Evolutionary conservation across 2,329 filamentous ascomycete species (phyloP).

Genomic region (Akanthomyces muscarius): DNA sequence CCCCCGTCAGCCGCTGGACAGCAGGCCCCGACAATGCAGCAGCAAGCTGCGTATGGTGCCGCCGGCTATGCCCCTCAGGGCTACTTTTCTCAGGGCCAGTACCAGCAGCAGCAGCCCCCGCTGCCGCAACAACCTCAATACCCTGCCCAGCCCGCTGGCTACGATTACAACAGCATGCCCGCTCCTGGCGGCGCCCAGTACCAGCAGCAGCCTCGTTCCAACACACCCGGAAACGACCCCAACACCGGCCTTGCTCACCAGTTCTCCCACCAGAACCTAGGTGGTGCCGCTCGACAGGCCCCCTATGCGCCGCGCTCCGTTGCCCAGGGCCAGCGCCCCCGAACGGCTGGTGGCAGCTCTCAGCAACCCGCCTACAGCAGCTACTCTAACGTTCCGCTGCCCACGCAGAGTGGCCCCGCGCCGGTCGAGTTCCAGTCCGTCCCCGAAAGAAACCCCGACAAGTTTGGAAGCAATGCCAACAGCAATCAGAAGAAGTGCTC

Average conservation of each 20-base stretch:
- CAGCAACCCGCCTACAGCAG: slow-evolving; percentile 60
- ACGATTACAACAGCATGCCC: slow-evolving; percentile 51
- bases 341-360: slow-evolving; percentile 70
- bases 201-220: slow-evolving; percentile 48
- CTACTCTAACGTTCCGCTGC: slow-evolving; percentile 64
- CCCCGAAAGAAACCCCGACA: slow-evolving; percentile 83
- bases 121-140: slow-evolving; percentile 44
- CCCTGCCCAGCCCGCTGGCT: slow-evolving; percentile 34
- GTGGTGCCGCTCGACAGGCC: slow-evolving; percentile 64
- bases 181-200: slow-evolving; percentile 30
- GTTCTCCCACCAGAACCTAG: slow-evolving; percentile 93
- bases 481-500: slow-evolving; percentile 69
- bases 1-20: slow-evolving; percentile 29
- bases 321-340: slow-evolving; percentile 71
- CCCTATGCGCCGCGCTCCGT: slow-evolving; percentile 65
- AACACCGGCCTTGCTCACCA: slow-evolving; percentile 92
- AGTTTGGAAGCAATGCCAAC: slow-evolving; percentile 60
- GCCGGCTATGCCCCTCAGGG: slow-evolving; percentile 26
- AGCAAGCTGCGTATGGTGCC: slow-evolving; percentile 41
- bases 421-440: slow-evolving; percentile 72
- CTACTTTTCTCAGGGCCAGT: slow-evolving; percentile 53
- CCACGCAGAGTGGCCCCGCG: slow-evolving; percentile 53
- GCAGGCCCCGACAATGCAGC: slow-evolving; percentile 31
- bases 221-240: slow-evolving; percentile 68
- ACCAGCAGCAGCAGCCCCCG: slow-evolving; percentile 52